phyloP scores from a whole-genome alignment of 345 rosid species.

The Heritiera fomes region DNA sequence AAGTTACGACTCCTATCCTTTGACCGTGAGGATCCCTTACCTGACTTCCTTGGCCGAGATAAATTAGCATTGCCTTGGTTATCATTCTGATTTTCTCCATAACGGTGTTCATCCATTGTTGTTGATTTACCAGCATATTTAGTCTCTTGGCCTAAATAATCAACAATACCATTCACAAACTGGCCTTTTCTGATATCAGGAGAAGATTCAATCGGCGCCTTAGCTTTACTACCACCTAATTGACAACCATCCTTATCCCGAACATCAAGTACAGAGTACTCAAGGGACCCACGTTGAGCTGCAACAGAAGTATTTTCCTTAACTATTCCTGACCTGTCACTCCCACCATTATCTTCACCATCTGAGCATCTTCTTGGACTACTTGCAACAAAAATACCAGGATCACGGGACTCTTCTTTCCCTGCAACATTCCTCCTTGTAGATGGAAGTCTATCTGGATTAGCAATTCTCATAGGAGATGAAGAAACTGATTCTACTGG shows the following conservation, averaged over 20 bases:
- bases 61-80: constrained; percentile 45
- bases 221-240: constrained; percentile 44
- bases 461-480: constrained; percentile 64
- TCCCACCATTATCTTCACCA: constrained; percentile 63
- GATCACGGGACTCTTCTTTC: constrained; percentile 47
- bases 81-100: constrained; percentile 49
- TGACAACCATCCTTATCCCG: constrained; percentile 43
- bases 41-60: constrained; percentile 53
- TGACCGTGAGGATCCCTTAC: constrained; percentile 62
- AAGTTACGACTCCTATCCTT: constrained; percentile 58
- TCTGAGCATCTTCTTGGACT: constrained; percentile 51
- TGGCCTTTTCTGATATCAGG: constrained; percentile 39
- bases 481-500: constrained; percentile 90
- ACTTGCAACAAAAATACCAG: constrained; percentile 41
- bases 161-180: constrained; percentile 41
- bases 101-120: constrained; percentile 32
- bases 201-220: constrained; percentile 43
- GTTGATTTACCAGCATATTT: constrained; percentile 32
- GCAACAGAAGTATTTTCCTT: constrained; percentile 34
- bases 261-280: constrained; percentile 46
- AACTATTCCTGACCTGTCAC: constrained; percentile 56
- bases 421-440: constrained; percentile 37
- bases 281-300: constrained; percentile 43
- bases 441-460: constrained; percentile 43
- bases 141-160: constrained; percentile 40